Evolutionary conservation across 495 filamentous ascomycete species (phyloP), one percentile per base, ranked within the genome.

Genomic region (Aspergillus diversus): DNA sequence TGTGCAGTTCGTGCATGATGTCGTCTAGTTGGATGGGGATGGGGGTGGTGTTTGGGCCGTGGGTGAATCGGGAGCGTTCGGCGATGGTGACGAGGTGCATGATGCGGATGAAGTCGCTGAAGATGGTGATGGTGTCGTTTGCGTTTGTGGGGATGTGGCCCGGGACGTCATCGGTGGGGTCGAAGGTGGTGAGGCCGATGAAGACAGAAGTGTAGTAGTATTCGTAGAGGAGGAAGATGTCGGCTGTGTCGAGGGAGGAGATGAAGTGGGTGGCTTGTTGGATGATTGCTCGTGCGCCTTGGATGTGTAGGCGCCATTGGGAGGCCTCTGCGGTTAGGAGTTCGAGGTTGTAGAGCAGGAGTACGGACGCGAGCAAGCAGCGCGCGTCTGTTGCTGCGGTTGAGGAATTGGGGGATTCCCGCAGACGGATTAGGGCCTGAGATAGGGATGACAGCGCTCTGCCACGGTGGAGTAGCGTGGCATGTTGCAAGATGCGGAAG

Each of bases 291-390:
- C 67, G 57, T 16, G 69, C 67, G 8, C 62, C 67, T n/a, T 68
- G 53, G 7, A 72, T 57, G 46, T 72, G 69, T 21, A 72, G 61
- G 16, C 57, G 56, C 69, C 69, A 72, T 46, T 60, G 64, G 7
- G 59, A 33, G 21, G 48, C 35, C 31, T 69, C 59, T 5, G 65
- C 69, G 1, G 54, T 51, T 5, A 69, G 58, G 7, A 72, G 50
- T 15, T 72, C 69, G 17, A 66, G 34, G 31, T 72, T 72, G 21
- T 66, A 72, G 2, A 72, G 60, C 13, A 72, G 57, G 4, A 72
- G 60, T 4, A 63, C 46, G 5, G 69, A 66, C 0, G 64, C 69
- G 5, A 69, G 35, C 11, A 61, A 57, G 47, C 43, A 65, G 17
- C 49, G 58, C n/a, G 34, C 58, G 21, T 60, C 13, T 8, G 21